Evolutionary conservation across 2,329 filamentous ascomycete genomes (phyloP).

Genomic region (Seiridium cupressi): DNA sequence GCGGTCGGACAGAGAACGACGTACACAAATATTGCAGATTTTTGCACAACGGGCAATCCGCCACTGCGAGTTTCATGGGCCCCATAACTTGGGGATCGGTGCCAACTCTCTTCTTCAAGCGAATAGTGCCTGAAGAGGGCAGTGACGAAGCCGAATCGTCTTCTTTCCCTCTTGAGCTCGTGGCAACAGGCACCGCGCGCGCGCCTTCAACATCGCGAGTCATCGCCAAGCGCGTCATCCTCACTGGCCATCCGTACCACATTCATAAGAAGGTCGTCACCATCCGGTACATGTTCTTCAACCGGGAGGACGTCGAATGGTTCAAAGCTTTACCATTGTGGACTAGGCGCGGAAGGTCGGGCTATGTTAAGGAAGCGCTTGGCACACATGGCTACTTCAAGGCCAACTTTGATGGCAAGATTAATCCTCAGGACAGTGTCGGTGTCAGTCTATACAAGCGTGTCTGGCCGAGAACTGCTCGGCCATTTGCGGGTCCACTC

Average conservation of each 20-base stretch:
- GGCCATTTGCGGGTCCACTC: slow-evolving; percentile 41
- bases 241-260: slow-evolving; percentile 96
- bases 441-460: slow-evolving; percentile 88
- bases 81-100: slow-evolving; percentile 93
- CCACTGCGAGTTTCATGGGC: slow-evolving; percentile 85
- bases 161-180: slow-evolving; percentile 61
- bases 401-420: slow-evolving; percentile 92
- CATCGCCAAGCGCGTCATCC: slow-evolving; percentile 87
- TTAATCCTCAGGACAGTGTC: slow-evolving; percentile 93
- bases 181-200: slow-evolving; percentile 84
- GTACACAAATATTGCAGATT: slow-evolving; percentile 96
- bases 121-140: slow-evolving; percentile 38
- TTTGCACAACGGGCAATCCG: slow-evolving; percentile 85
- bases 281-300: slow-evolving; percentile 99
- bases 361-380: slow-evolving; percentile 89
- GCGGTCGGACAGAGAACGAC: slow-evolving; percentile 90
- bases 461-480: slow-evolving; percentile 73
- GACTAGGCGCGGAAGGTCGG: slow-evolving; percentile 84
- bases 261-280: slow-evolving; percentile 98
- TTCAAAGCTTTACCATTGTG: slow-evolving; percentile 96
- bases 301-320: slow-evolving; percentile 90
- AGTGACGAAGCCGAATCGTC: slow-evolving; percentile 41
- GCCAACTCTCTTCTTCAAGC: slow-evolving; percentile 84
- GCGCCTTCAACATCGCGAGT: slow-evolving; percentile 75
- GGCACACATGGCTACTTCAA: slow-evolving; percentile 99